These are phyloP conservation scores for Ogataea parapolymorpha DNA, from an alignment of 805 yeast genomes.

Conservation along the genomic window DNA sequence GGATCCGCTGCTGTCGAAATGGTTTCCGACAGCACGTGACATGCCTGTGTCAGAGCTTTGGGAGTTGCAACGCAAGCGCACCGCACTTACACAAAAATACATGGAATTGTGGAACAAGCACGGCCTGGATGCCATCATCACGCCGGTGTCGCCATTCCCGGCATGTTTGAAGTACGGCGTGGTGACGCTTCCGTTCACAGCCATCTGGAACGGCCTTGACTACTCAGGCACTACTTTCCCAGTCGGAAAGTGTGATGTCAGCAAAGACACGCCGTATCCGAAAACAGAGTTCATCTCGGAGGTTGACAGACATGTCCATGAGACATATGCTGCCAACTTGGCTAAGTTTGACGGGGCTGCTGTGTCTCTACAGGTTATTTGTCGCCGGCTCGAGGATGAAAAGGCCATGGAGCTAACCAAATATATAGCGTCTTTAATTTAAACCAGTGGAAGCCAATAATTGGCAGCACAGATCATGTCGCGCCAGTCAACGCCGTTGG, in stretches of 20 bases:
- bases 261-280: constrained; percentile 29
- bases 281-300: constrained; percentile 33
- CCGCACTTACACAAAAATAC: constrained; percentile 30
- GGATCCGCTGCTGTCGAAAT: constrained; percentile 18
- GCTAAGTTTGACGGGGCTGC: constrained; percentile 51
- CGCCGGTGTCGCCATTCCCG: constrained; percentile 47
- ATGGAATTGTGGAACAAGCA: constrained; percentile 39
- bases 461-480: constrained; percentile 25
- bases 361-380: constrained; percentile 59
- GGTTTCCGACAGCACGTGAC: constrained; percentile 36
- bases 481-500: constrained; percentile 27
- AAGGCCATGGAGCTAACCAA: constrained; percentile 49
- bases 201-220: constrained; percentile 41
- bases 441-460: constrained; percentile 27
- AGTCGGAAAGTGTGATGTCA: constrained; percentile 50
- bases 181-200: constrained; percentile 48
- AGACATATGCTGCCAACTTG: constrained; percentile 37
- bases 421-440: constrained; percentile 25
- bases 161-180: constrained; percentile 31
- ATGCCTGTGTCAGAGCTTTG: constrained; percentile 35
- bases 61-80: constrained; percentile 40
- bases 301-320: constrained; percentile 44
- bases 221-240: constrained; percentile 50
- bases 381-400: constrained; percentile 57
- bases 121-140: constrained; percentile 45